Base-by-base conservation (phyloP, 257 asterid genomes). In the Euphrasia confusa region DNA sequence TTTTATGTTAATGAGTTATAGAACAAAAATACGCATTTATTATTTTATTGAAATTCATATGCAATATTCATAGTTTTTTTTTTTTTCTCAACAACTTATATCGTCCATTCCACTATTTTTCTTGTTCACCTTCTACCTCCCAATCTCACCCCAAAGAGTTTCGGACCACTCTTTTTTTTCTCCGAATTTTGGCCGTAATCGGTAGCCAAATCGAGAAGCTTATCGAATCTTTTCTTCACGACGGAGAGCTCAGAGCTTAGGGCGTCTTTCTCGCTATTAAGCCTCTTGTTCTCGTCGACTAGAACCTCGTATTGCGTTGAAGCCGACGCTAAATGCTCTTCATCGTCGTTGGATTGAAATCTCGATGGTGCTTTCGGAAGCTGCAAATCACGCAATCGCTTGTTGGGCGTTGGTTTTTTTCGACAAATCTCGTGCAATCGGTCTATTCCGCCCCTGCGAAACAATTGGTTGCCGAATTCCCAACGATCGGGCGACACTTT, bases 121-220 rank as follows among this genome's bases (percentile, higher is more conserved):
- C 8, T 86, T 75, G 75, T 86, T 79, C 65, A 63, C 80, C 67
- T 81, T 65, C 71, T 59, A 68, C 69, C 81, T 66, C 75, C 91
- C 75, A 87, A 82, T 52, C 84, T 82, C 67, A 88, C 95, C 0
- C 96, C 98, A 60, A 91, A 91, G 7, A 91, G 68, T 83, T 70
- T 88, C 3, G 91, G 95, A 63, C 86, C 83, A 3, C 27, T 27
- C 62, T 69, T 77, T 45, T 65, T 59, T 32, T 3, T 50, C 12
- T 50, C 10, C 6, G 33, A 14, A 8, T 53, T 66, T 7, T 42
- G 63, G 1, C 81, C 75, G 54, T 15, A 14, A 8, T 70, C 69
- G 3, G 65, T 75, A 17, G 74, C 92, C 75, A 91, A 71, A 60
- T 83, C 92, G 32, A 84, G 81, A 63, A 91, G 89, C 6, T 86